phyloP scores from a whole-genome alignment of 768 basidiomycete species.

The Pleurotus giganteus region DNA sequence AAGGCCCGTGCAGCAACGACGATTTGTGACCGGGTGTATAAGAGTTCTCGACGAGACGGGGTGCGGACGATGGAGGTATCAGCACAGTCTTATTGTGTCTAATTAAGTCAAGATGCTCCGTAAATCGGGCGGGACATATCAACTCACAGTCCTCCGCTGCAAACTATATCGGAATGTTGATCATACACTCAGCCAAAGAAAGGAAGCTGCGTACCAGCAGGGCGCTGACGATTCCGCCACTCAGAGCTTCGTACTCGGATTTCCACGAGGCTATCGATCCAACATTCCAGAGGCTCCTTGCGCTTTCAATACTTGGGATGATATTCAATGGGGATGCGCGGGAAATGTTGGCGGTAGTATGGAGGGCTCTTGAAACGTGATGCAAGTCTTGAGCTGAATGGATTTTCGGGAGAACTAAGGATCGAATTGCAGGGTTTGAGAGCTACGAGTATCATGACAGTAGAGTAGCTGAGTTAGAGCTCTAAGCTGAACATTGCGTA shows the following conservation, averaged over 20 bases:
- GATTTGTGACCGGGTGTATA: slow-evolving; percentile 81
- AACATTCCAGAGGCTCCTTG: slow-evolving; percentile 63
- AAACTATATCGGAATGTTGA: slow-evolving; percentile 52
- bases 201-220: slow-evolving; percentile 53
- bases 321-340: slow-evolving; percentile 44
- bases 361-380: slow-evolving; percentile 46
- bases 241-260: slow-evolving; percentile 41
- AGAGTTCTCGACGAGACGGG: slow-evolving; percentile 67
- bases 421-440: slow-evolving; percentile 42
- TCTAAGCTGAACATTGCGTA: slow-evolving; percentile 4
- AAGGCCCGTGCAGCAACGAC: slow-evolving; percentile 83
- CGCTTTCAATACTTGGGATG: slow-evolving; percentile 86
- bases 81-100: slow-evolving; percentile 69
- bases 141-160: slow-evolving; percentile 89
- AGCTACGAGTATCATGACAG: slow-evolving; percentile 21
- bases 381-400: slow-evolving; percentile 67
- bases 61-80: slow-evolving; percentile 83
- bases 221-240: slow-evolving; percentile 57
- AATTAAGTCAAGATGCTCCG: slow-evolving; percentile 4
- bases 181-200: neutral
- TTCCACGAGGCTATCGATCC: slow-evolving; percentile 72
- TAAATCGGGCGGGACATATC: slow-evolving; percentile 2
- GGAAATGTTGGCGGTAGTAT: slow-evolving; percentile 15
- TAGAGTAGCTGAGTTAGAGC: neutral
- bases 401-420: slow-evolving; percentile 85